Evolutionary conservation across 1,284 basidiomycete genomes (phyloP).

Genomic region (Mrakiaceae sp.): DNA sequence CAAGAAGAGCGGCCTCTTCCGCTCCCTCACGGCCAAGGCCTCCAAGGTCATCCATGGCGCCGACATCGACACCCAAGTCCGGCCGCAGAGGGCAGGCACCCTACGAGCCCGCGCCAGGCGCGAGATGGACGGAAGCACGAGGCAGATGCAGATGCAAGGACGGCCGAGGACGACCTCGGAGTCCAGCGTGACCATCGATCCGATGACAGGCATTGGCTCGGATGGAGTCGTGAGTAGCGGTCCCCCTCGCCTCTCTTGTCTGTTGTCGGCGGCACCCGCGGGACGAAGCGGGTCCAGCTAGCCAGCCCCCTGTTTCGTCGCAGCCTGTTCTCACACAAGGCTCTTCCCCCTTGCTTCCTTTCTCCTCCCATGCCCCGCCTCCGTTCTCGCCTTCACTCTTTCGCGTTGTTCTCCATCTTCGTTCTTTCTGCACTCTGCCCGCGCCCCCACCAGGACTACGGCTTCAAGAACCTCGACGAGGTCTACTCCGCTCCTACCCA

Average conservation of each 20-base stretch:
- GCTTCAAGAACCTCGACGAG: slow-evolving; percentile 16
- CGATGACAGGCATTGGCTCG: neutral
- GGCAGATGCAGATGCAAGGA: neutral
- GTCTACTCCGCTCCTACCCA: slow-evolving; percentile 7
- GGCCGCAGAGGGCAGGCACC: neutral
- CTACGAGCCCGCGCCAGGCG: neutral
- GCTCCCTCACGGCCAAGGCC: neutral
- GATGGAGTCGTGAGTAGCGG: neutral
- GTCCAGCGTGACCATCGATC: neutral
- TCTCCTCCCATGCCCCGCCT: neutral
- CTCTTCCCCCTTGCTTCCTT: neutral
- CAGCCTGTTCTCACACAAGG: neutral
- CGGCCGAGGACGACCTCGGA: neutral
- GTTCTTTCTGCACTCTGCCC: too few species aligned
- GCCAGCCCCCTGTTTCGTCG: neutral
- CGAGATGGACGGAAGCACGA: neutral
- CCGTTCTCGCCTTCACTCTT: slow-evolving; percentile 23
- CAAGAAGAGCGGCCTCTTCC: neutral
- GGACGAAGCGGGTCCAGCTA: neutral
- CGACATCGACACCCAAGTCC: neutral
- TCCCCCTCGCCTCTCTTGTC: neutral
- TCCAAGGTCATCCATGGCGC: neutral
- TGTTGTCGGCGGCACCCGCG: too few species aligned
- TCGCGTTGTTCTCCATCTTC: neutral
- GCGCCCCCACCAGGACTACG: neutral